phyloP scores from a whole-genome alignment of 257 asterid genomes.

The Nicotiana obtusifolia region DNA sequence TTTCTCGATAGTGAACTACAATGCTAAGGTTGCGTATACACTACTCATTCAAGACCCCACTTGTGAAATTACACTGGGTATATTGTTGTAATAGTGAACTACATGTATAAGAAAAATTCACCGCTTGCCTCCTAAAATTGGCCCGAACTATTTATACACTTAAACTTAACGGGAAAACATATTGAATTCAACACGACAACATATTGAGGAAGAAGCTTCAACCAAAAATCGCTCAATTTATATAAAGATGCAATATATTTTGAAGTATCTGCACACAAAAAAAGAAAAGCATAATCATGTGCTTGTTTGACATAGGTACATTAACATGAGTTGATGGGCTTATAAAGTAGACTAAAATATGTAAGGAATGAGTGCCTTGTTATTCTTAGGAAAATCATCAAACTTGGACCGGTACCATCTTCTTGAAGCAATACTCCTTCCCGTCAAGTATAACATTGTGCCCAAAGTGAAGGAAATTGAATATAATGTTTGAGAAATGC shows the following conservation, averaged over 20 bases:
- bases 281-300: background rate
- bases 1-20: too few relatives aligned
- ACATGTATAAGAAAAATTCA: too few relatives aligned
- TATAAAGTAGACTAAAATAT: constrained; percentile 23
- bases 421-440: constrained; percentile 61
- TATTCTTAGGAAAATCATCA: constrained; percentile 47
- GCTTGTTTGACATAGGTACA: background rate
- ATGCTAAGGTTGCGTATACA: too few relatives aligned
- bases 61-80: fast-evolving
- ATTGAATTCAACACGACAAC: background rate
- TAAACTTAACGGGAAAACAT: too few relatives aligned
- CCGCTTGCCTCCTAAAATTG: too few relatives aligned
- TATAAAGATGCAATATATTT: background rate
- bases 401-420: constrained; percentile 64
- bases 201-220: too few relatives aligned
- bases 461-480: constrained; percentile 33
- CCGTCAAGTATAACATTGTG: constrained; percentile 31
- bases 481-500: constrained; percentile 48
- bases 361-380: constrained; percentile 58
- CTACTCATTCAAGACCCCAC: fast-evolving
- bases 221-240: background rate
- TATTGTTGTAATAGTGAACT: too few relatives aligned
- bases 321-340: background rate
- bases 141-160: too few relatives aligned
- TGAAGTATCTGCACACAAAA: background rate